phyloP scores from a whole-genome alignment of 768 basidiomycete species.

The Phylloporus sp. region DNA sequence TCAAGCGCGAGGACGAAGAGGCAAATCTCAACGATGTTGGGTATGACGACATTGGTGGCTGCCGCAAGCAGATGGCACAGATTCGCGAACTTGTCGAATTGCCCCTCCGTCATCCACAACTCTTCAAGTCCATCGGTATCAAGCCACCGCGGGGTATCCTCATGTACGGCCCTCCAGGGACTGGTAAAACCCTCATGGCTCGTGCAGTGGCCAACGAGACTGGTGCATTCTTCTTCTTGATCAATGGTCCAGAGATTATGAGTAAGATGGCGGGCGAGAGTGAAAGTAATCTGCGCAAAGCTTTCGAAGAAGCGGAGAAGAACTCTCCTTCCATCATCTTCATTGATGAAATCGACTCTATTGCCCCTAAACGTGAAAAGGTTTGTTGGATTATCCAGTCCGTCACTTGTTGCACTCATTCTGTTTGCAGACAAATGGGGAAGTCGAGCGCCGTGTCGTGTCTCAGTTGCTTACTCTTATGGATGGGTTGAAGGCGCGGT shows the following conservation, averaged over 20 bases:
- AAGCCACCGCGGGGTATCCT: slow-evolving; percentile 99
- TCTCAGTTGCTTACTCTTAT: slow-evolving; percentile 98
- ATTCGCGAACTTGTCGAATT: slow-evolving; percentile 99
- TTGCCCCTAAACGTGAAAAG: slow-evolving; percentile 99
- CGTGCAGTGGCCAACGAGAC: slow-evolving; percentile 99
- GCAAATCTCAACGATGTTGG: slow-evolving; percentile 94
- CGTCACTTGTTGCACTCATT: slow-evolving; percentile 2
- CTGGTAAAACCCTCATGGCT: slow-evolving; percentile 99
- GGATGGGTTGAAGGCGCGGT: slow-evolving; percentile 98
- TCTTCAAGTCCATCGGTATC: slow-evolving; percentile 99
- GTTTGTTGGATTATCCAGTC: slow-evolving; percentile 34
- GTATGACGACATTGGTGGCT: slow-evolving; percentile 99
- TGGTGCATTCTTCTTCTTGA: slow-evolving; percentile 99
- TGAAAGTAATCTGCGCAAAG: slow-evolving; percentile 96
- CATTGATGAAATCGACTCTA: slow-evolving; percentile 99
- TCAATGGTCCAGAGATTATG: slow-evolving; percentile 99
- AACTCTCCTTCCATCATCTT: slow-evolving; percentile 99
- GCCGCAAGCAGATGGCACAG: slow-evolving; percentile 99
- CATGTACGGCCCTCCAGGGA: slow-evolving; percentile 98
- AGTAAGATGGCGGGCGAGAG: slow-evolving; percentile 99
- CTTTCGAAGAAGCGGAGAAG: slow-evolving; percentile 99
- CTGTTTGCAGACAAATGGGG: slow-evolving; percentile 81
- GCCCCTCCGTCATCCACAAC: slow-evolving; percentile 95
- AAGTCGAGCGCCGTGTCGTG: slow-evolving; percentile 98
- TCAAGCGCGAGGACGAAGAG: slow-evolving; percentile 99